Conservation (phyloP, 306 rosid species). For the Malus asiatica region DNA sequence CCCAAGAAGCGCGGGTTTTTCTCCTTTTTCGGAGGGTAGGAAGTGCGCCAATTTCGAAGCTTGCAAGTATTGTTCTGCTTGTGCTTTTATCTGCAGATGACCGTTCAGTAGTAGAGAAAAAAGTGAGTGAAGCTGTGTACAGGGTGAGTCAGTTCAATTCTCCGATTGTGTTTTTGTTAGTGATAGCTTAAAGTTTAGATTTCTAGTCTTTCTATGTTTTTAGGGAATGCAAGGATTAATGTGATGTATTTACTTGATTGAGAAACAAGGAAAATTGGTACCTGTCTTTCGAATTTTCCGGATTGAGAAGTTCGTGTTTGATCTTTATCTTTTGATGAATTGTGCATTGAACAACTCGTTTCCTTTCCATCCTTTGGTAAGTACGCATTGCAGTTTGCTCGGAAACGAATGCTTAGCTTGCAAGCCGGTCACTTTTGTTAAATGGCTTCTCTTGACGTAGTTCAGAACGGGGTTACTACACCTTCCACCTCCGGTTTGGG, state of each 20-base stretch:
- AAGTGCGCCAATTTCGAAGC: background rate
- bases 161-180: constrained; percentile 14
- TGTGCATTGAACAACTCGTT: background rate
- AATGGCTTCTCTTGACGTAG: background rate
- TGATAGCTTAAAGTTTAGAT: constrained; percentile 10
- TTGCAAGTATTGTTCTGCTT: background rate
- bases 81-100: background rate
- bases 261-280: background rate
- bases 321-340: background rate
- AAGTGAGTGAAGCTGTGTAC: constrained; percentile 31
- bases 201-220: background rate
- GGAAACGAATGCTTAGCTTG: too few relatives aligned
- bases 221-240: background rate
- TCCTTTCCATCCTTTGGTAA: too few relatives aligned
- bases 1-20: constrained; percentile 83
- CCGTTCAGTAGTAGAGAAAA: background rate
- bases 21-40: constrained; percentile 84
- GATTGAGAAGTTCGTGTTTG: background rate
- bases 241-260: background rate
- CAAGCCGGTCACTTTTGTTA: background rate
- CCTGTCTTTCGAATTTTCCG: background rate
- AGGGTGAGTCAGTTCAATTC: constrained; percentile 21
- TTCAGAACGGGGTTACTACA: background rate
- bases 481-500: background rate
- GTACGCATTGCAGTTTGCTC: too few relatives aligned